Evolutionary conservation across 345 rosid species (phyloP), one percentile per base, ranked within the genome.

Genomic region (Excoecaria cochinchinensis): DNA sequence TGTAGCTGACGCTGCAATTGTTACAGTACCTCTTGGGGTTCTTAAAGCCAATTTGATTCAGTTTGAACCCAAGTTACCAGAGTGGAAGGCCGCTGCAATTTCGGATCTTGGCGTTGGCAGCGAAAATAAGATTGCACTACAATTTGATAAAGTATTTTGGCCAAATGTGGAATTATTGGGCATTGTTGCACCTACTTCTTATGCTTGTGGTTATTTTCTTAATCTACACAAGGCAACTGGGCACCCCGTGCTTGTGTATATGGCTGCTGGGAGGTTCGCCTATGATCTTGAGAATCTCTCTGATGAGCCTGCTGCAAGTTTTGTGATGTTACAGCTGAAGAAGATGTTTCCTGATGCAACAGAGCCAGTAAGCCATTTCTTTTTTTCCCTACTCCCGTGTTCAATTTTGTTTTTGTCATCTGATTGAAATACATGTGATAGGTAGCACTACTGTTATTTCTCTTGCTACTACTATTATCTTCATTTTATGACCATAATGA

Each of bases 191-290:
- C 85, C 93, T 14, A 79, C 86, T 72, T 91, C 98, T 64, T 78
- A 91, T 73, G 82, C 92, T 0, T 93, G 98, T 73, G 97, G 98
- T 76, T 93, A 93, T 80, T 91, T 93, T 77, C 91, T 91, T 72
- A 93, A 91, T 82, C 93, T 90, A 70, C 92, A 93, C 81, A 93
- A 93, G 77, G 95, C 97, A 40, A 93, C 95, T 3, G 95, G 95
- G 25, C 86, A 91, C 78, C 95, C 92, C 14, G 91, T 91, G 51
- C 98, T 93, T 19, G 92, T 93, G 69, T 93, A 90, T 61, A 91
- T 93, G 98, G 92, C 92, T 65, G 94, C 98, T 5, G 95, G 98
- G 25, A 87, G 90, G 73, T 85, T 89, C 71, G 97, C 97, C 3
- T 46, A 78, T 57, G 92, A 91, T 81, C 86, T 93, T 0, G 98